Conservation (phyloP, 495 filamentous ascomycete genomes). For the Xylaria bambusicola region DNA sequence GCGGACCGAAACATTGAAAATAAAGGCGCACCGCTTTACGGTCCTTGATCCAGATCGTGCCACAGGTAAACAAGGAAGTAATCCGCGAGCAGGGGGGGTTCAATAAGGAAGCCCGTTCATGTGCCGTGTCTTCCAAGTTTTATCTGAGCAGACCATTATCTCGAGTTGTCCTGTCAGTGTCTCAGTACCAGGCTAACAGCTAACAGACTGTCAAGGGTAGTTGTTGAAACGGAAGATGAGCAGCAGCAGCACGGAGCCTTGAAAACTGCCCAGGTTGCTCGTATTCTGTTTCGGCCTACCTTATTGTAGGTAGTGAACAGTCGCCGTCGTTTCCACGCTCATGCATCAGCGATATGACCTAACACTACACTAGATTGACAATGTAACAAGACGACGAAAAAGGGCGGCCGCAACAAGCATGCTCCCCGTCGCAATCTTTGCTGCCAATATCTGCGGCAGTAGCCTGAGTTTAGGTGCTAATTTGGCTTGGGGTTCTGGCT, state of each 20-base stretch:
- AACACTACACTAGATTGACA: neutral
- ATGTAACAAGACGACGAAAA: slow-evolving; percentile 2
- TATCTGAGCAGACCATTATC: slow-evolving; percentile 2
- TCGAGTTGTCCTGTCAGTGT: slow-evolving; percentile 2
- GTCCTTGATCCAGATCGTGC: neutral
- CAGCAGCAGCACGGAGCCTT: neutral
- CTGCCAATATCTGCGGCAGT: neutral
- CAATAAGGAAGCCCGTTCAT: slow-evolving; percentile 7
- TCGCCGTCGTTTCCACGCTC: neutral
- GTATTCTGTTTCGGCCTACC: neutral
- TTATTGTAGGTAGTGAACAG: neutral
- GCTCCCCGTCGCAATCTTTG: neutral
- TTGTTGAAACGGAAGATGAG: slow-evolving; percentile 1
- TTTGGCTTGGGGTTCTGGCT: neutral
- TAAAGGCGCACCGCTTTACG: neutral
- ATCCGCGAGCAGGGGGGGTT: slow-evolving; percentile 6
- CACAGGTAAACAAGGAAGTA: slow-evolving; percentile 1
- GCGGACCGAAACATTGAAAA: neutral
- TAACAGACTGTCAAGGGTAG: neutral
- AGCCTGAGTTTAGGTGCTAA: neutral
- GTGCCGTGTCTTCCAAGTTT: neutral
- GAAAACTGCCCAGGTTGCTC: neutral
- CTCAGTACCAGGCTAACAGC: slow-evolving; percentile 10
- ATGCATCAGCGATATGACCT: neutral
- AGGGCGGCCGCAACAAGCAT: neutral